Conservation (phyloP, 306 rosid genomes). For the Rubus idaeus region DNA sequence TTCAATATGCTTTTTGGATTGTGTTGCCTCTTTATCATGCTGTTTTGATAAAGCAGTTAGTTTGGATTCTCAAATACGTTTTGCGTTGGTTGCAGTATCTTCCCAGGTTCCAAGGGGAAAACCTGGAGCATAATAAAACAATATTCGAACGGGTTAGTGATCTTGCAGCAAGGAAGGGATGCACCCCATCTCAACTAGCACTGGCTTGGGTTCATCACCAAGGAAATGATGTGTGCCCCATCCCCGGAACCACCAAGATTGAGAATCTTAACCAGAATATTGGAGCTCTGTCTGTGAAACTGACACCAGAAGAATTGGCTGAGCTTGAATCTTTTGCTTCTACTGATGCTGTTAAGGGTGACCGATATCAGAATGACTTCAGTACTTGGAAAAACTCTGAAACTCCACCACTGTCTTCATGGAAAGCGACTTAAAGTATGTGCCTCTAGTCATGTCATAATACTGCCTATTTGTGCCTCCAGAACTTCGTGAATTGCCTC, state of each 20-base stretch:
- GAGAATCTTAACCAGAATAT: slow-evolving; percentile 60
- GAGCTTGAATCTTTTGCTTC: slow-evolving; percentile 59
- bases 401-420: slow-evolving; percentile 59
- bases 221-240: slow-evolving; percentile 63
- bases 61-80: neutral
- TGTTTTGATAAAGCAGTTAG: neutral
- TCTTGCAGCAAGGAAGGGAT: slow-evolving; percentile 59
- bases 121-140: slow-evolving; percentile 51
- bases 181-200: slow-evolving; percentile 61
- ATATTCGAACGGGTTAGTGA: slow-evolving; percentile 58
- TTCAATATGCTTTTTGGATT: neutral
- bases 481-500: neutral
- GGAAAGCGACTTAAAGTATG: slow-evolving; percentile 28
- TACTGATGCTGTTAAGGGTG: slow-evolving; percentile 47
- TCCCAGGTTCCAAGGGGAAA: slow-evolving; percentile 58
- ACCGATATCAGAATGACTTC: neutral
- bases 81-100: slow-evolving; percentile 24
- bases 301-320: slow-evolving; percentile 55
- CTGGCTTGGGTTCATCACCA: slow-evolving; percentile 72
- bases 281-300: slow-evolving; percentile 57
- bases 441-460: neutral
- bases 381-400: slow-evolving; percentile 45
- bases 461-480: neutral
- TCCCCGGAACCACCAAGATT: slow-evolving; percentile 81
- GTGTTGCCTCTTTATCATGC: neutral